A percentile compares a stretch with the other conserved stretches of the same genome.
These are phyloP conservation scores for Cetraspora pellucida DNA, from an alignment of 192 early-diverging fungal species.

Conservation along the genomic window DNA sequence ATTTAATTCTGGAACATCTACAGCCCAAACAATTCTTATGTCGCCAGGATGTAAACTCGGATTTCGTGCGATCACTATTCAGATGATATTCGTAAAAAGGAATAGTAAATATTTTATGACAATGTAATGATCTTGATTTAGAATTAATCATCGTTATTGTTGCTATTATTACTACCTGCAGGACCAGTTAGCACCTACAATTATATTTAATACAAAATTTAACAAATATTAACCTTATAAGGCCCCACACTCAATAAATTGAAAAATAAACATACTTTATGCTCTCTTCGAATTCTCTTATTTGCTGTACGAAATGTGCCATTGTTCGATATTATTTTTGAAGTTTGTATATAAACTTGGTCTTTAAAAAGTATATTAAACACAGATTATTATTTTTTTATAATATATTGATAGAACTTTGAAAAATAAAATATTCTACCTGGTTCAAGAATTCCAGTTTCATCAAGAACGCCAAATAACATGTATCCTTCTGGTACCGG, in stretches of 20 bases:
- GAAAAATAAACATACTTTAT: background rate
- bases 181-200: background rate
- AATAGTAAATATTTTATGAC: background rate
- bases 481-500: conserved; percentile 51
- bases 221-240: too few relatives aligned
- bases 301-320: background rate
- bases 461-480: conserved; percentile 60
- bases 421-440: background rate
- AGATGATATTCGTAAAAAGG: background rate
- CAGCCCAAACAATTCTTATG: conserved; percentile 53
- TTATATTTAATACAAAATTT: too few relatives aligned
- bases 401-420: background rate
- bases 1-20: conserved; percentile 48
- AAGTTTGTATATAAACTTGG: conserved; percentile 56
- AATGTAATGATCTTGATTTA: conserved; percentile 28
- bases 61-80: conserved; percentile 49
- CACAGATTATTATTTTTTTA: background rate
- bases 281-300: background rate
- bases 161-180: background rate
- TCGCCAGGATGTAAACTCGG: conserved; percentile 72
- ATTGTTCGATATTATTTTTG: conserved; percentile 1
- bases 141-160: background rate
- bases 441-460: conserved; percentile 44
- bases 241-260: too few relatives aligned
- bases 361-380: background rate